phyloP scores from a whole-genome alignment of 176 grass and related monocot genomes.

The Phragmites australis region DNA sequence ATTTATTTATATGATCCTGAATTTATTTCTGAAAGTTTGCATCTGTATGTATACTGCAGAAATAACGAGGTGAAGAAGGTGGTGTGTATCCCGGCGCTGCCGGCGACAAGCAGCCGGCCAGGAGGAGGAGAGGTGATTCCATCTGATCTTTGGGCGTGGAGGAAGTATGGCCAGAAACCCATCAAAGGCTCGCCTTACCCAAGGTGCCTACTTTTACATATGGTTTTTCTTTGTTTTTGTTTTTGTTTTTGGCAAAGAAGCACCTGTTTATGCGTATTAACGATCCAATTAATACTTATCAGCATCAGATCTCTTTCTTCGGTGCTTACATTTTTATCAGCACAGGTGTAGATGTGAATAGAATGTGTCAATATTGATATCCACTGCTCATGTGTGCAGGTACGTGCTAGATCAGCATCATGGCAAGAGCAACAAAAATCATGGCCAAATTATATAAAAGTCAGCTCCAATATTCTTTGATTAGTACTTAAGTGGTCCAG shows the following conservation, averaged over 20 bases:
- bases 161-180: constrained; percentile 81
- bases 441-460: constrained; percentile 5
- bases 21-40: background rate
- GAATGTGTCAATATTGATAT: too few relatives aligned
- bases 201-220: constrained; percentile 37
- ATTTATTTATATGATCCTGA: background rate
- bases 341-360: too few relatives aligned
- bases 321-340: background rate
- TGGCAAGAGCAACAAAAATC: background rate
- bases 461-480: background rate
- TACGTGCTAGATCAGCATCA: constrained; percentile 16
- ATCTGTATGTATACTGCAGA: constrained; percentile 19
- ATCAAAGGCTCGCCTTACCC: constrained; percentile 85
- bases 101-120: constrained; percentile 28
- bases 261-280: background rate
- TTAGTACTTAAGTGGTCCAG: background rate
- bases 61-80: constrained; percentile 70
- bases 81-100: constrained; percentile 66
- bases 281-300: background rate
- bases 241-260: background rate
- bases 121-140: constrained; percentile 70
- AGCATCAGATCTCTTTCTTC: constrained; percentile 19
- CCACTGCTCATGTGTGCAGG: constrained; percentile 23
- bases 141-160: constrained; percentile 76
- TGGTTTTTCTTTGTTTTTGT: background rate